Evolutionary conservation across 306 rosid genomes (phyloP).

Genomic region (Begonia masoniana): DNA sequence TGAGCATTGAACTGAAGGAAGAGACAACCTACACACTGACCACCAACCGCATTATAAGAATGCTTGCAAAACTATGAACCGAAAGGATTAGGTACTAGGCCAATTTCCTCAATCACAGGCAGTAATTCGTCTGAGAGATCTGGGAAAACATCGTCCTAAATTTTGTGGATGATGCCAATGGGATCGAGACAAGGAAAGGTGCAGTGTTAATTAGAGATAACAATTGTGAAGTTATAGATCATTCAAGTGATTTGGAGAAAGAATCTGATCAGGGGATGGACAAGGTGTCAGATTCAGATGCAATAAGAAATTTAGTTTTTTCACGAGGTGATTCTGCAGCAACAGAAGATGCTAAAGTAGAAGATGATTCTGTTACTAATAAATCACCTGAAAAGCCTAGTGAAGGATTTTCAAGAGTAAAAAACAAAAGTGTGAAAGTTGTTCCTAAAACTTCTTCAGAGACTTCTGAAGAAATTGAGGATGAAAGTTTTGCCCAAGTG

Average conservation of each 20-base stretch:
- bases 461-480: conserved; percentile 51
- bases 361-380: conserved; percentile 29
- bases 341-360: conserved; percentile 50
- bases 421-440: conserved; percentile 27
- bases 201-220: conserved; percentile 27
- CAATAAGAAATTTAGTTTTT: conserved; percentile 54
- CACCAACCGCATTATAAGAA: no score
- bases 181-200: conserved; percentile 38
- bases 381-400: conserved; percentile 16
- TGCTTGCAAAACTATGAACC: no score
- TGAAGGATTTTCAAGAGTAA: conserved; percentile 20
- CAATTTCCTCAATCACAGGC: conserved; percentile 24
- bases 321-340: conserved; percentile 50
- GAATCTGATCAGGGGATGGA: conserved; percentile 45
- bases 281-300: conserved; percentile 62
- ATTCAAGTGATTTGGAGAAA: conserved; percentile 51
- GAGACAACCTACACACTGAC: no score
- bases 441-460: conserved; percentile 34
- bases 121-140: no score
- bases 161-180: conserved; percentile 59
- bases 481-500: conserved; percentile 31
- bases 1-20: no score
- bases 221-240: conserved; percentile 35
- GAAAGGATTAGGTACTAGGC: no score
- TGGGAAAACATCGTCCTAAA: conserved; percentile 7